Evolutionary conservation across 495 filamentous ascomycete genomes (phyloP), one percentile per base, ranked within the genome.

Genomic region (Xylaria scruposa): DNA sequence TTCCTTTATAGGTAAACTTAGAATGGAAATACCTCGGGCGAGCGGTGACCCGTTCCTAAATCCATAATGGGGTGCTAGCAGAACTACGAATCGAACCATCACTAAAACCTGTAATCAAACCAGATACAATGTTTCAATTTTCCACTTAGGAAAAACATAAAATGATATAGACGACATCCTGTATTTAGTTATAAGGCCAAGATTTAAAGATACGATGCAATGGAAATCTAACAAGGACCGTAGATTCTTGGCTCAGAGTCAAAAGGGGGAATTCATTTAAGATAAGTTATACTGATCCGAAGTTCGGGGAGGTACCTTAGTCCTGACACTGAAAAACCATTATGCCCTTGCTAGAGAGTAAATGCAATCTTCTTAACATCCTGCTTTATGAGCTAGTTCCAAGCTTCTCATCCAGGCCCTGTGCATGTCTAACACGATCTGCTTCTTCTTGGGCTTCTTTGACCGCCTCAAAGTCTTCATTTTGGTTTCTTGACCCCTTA

Each of bases 381-480:
- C 24, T 17, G 19, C 5, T n/a, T 31, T 40, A 70, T 9, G 36
- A 46, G 15, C 36, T 53, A 8, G 68, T 53, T 0, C 42, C 70
- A 29, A 51, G 31, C 33, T 62, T 73, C 67, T 78, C 77, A 31
- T 75, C 76, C 13, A 79, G 49, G 2, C 77, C 77, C 36, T 79
- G 77, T 46, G 74, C 76, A 38, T 75, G 76, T 42, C 72, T 51
- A 42, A 78, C 73, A 51, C 74, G 76, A 54, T 77, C 75, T n/a
- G 74, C 73, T 63, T 79, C 76, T 13, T 69, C 72, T 64, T 77
- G 75, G 5, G 75, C 73, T 21, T 71, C 54, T 49, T 76, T 75
- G 6, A 77, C 17, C 0, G 70, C 70, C 21, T 47, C 72, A 21
- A 78, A 71, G 40, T 79, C 75, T n/a, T 56, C 76, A 12, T 78